Percentiles rank a stretch among this genome's conserved stretches.
phyloP scores from a whole-genome alignment of 371 early-diverging fungal species.

The Mortierella sp. region DNA sequence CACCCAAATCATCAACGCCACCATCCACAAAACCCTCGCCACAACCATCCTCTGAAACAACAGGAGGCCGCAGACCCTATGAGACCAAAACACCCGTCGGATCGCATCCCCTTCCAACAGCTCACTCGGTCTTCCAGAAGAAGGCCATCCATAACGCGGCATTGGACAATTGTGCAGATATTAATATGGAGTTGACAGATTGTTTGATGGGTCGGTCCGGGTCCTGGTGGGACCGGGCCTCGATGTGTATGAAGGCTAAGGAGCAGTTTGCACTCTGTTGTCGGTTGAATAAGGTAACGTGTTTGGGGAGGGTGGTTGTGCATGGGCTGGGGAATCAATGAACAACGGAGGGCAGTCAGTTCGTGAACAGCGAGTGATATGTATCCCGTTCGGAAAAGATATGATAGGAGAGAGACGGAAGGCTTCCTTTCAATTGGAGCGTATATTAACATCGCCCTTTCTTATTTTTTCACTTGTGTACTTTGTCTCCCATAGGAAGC shows the following conservation, averaged over 20 bases:
- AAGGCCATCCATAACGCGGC: conserved; percentile 67
- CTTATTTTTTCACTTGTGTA: not conserved
- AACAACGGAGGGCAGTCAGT: too few species aligned
- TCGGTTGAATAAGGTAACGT: conserved; percentile 62
- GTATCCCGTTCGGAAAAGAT: not conserved
- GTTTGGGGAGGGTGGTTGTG: not conserved
- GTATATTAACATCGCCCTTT: not conserved
- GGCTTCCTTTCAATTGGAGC: not conserved
- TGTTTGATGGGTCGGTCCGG: conserved; percentile 67
- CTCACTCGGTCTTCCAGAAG: conserved; percentile 56
- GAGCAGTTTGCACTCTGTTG: conserved; percentile 68
- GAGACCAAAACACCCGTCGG: conserved; percentile 1
- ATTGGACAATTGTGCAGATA: conserved; percentile 68
- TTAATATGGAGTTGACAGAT: conserved; percentile 63
- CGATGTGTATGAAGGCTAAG: conserved; percentile 73
- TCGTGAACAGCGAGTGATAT: too few species aligned
- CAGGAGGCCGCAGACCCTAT: conserved; percentile 1
- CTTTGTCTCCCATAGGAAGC: conserved; percentile 27
- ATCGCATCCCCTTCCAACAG: conserved; percentile 31
- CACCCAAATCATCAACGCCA: not conserved
- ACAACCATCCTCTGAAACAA: not conserved
- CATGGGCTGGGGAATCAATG: not conserved
- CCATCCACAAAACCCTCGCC: not conserved
- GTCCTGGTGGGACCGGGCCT: conserved; percentile 75
- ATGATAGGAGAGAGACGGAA: not conserved